Evolutionary conservation across 2,329 filamentous ascomycete genomes (phyloP).

Genomic region (Fusarium poae): DNA sequence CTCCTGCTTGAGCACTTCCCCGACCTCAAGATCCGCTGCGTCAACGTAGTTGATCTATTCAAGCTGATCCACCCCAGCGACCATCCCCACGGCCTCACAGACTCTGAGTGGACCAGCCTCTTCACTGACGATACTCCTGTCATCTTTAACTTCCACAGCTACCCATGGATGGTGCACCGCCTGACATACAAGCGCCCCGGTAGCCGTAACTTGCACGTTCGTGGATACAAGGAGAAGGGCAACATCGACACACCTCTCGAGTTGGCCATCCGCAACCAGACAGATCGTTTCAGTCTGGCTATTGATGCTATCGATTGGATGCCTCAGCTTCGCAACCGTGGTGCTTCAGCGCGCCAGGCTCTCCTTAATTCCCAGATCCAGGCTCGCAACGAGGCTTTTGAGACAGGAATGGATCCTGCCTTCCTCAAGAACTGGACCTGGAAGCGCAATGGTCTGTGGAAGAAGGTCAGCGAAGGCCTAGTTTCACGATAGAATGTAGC

Average conservation of each 20-base stretch:
- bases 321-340: constrained; percentile 72
- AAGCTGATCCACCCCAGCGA: constrained; percentile 78
- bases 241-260: constrained; percentile 87
- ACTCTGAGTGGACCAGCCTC: constrained; percentile 74
- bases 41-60: constrained; percentile 86
- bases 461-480: constrained; percentile 48
- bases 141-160: constrained; percentile 88
- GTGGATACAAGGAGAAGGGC: constrained; percentile 85
- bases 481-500: constrained; percentile 43
- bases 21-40: constrained; percentile 79
- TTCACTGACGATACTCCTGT: constrained; percentile 80
- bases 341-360: constrained; percentile 70
- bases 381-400: constrained; percentile 74
- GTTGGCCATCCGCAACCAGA: constrained; percentile 81
- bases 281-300: constrained; percentile 81
- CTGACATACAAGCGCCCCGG: constrained; percentile 81
- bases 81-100: constrained; percentile 79
- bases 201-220: constrained; percentile 76
- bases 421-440: constrained; percentile 76
- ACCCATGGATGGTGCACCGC: constrained; percentile 83
- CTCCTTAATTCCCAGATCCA: constrained; percentile 74
- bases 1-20: constrained; percentile 79
- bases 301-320: constrained; percentile 82
- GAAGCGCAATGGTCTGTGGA: constrained; percentile 62
- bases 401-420: constrained; percentile 77